Percentiles rank a stretch among this genome's conserved stretches.
phyloP scores from a whole-genome alignment of 495 filamentous ascomycete species.

The Penicillium chermesinum region DNA sequence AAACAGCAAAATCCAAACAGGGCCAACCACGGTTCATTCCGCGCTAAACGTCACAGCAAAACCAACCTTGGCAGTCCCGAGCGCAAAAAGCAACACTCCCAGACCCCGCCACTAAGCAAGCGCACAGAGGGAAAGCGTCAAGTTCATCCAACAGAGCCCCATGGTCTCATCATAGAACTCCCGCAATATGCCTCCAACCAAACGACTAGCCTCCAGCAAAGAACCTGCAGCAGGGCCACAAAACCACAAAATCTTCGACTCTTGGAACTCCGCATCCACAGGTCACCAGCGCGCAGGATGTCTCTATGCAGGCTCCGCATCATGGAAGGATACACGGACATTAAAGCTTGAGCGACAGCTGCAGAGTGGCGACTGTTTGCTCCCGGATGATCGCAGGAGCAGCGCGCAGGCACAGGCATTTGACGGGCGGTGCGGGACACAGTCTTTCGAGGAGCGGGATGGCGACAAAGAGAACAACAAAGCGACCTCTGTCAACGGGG shows the following conservation, averaged over 20 bases:
- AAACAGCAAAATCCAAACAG: conserved; percentile 20
- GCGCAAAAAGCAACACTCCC: background rate
- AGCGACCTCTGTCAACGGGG: background rate
- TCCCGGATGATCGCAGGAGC: background rate
- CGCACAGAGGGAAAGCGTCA: background rate
- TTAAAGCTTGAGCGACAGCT: conserved; percentile 67
- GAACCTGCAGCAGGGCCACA: background rate
- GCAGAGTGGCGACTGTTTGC: conserved; percentile 20
- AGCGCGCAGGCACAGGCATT: conserved; percentile 10
- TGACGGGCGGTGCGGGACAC: conserved; percentile 11
- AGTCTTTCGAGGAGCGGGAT: background rate
- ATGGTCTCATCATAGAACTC: background rate
- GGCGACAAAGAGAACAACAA: background rate
- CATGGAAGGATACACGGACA: conserved; percentile 66
- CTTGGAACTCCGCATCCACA: conserved; percentile 75
- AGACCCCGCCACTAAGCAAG: background rate
- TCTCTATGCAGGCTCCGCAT: conserved; percentile 47
- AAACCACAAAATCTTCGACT: conserved; percentile 59
- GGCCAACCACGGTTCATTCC: conserved; percentile 12
- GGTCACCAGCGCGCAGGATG: conserved; percentile 77
- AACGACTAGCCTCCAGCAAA: background rate
- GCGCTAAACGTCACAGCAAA: conserved; percentile 7
- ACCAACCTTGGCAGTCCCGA: background rate
- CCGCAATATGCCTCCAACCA: background rate
- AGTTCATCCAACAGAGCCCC: background rate